These are phyloP conservation scores for Leccinum cinnamomeum DNA, from an alignment of 1,284 basidiomycete genomes.

Conservation along the genomic window DNA sequence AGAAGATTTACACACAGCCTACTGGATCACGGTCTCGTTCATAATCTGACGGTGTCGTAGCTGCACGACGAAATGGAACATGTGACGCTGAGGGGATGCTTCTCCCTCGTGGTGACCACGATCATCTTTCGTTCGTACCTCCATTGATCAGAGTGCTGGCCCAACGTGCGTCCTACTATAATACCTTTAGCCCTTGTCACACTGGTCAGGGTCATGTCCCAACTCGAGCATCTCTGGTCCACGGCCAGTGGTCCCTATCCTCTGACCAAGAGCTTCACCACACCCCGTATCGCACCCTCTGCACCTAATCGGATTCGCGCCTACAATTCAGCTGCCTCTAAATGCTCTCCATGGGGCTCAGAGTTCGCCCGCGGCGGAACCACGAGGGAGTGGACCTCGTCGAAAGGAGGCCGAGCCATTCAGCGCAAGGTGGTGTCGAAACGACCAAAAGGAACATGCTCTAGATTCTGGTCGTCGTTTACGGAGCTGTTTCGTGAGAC, in stretches of 20 bases:
- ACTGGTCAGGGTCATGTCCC: background rate
- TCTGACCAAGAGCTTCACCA: background rate
- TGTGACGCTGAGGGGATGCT: background rate
- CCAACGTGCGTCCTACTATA: background rate
- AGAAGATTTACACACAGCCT: background rate
- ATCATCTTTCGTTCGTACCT: background rate
- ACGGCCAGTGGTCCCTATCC: background rate
- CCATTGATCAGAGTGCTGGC: background rate
- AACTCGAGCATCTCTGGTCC: background rate
- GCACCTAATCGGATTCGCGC: background rate
- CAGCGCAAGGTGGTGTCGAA: background rate
- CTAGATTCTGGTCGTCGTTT: slow-evolving; percentile 1
- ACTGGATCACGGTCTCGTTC: background rate
- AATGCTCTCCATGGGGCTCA: background rate
- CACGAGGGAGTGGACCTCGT: background rate
- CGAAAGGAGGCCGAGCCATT: background rate
- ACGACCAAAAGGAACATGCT: background rate
- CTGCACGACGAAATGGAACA: background rate
- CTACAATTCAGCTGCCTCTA: background rate
- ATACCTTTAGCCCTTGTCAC: background rate
- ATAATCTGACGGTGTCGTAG: background rate
- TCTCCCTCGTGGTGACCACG: slow-evolving; percentile 1
- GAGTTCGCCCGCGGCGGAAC: background rate
- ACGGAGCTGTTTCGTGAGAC: slow-evolving; percentile 5
- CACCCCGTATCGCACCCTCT: background rate